Conservation (phyloP, 106 monocot species). For the Dendrobium nobile region DNA sequence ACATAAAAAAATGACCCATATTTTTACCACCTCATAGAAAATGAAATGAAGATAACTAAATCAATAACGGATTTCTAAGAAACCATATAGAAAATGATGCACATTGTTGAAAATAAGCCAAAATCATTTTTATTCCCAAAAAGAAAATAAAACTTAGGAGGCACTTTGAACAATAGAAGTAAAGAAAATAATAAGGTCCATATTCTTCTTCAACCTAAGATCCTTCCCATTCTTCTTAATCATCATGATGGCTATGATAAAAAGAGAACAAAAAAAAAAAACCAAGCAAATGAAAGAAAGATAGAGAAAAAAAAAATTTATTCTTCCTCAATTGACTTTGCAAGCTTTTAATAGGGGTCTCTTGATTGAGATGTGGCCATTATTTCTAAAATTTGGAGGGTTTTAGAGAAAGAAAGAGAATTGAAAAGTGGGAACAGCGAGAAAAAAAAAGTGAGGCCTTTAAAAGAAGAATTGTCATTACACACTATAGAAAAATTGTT, state of each 20-base stretch:
- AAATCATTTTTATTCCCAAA: neutral
- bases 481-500: no score
- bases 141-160: slow-evolving; percentile 35
- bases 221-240: slow-evolving; percentile 32
- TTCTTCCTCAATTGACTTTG: neutral
- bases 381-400: no score
- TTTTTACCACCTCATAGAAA: neutral
- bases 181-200: slow-evolving; percentile 54
- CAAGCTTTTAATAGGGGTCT: neutral
- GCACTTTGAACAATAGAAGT: slow-evolving; percentile 81
- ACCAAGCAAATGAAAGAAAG: neutral
- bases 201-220: slow-evolving; percentile 2
- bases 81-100: no score
- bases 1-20: neutral
- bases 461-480: neutral
- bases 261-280: neutral
- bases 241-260: slow-evolving; percentile 52
- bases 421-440: neutral
- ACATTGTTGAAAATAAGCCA: neutral
- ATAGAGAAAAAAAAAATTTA: neutral
- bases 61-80: no score
- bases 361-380: neutral
- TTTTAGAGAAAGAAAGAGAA: neutral
- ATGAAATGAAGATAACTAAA: no score
- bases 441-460: neutral